A percentile compares a stretch with the other conserved stretches of the same genome.
These are phyloP conservation scores for Geosmithia flava DNA, from an alignment of 2,329 filamentous ascomycete genomes.

Conservation along the genomic window DNA sequence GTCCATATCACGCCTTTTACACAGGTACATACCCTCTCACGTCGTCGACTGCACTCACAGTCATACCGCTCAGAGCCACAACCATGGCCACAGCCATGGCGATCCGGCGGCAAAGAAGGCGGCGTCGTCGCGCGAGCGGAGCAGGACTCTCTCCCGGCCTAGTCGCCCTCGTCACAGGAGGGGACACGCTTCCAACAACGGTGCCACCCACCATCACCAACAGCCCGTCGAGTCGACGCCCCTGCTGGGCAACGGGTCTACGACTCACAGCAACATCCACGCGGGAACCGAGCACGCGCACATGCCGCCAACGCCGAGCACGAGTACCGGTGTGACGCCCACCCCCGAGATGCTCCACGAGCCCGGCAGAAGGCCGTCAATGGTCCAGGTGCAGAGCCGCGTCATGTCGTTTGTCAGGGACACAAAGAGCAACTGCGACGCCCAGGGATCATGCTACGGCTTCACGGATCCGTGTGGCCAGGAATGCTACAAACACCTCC, in stretches of 20 bases:
- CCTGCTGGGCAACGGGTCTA: conserved; percentile 23
- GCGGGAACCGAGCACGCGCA: no score
- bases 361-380: conserved; percentile 36
- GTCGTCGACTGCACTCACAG: conserved; percentile 71
- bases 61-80: conserved; percentile 35
- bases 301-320: no score
- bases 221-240: conserved; percentile 33
- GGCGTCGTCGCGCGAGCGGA: conserved; percentile 1
- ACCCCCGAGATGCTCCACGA: conserved; percentile 9
- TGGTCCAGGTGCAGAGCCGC: conserved; percentile 39
- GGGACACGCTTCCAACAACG: conserved; percentile 11
- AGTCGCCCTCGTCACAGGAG: conserved; percentile 17
- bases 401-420: conserved; percentile 55
- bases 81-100: conserved; percentile 1
- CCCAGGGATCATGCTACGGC: conserved; percentile 47
- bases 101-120: background rate
- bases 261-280: background rate
- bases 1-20: conserved; percentile 56
- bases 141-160: conserved; percentile 15
- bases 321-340: no score
- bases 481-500: conserved; percentile 50
- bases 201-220: conserved; percentile 10
- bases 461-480: conserved; percentile 55
- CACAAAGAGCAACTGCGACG: conserved; percentile 50
- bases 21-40: conserved; percentile 64